Evolutionary conservation across 495 filamentous ascomycete species (phyloP), one percentile per base, ranked within the genome.

Genomic region (Aspergillus olivimuriae): DNA sequence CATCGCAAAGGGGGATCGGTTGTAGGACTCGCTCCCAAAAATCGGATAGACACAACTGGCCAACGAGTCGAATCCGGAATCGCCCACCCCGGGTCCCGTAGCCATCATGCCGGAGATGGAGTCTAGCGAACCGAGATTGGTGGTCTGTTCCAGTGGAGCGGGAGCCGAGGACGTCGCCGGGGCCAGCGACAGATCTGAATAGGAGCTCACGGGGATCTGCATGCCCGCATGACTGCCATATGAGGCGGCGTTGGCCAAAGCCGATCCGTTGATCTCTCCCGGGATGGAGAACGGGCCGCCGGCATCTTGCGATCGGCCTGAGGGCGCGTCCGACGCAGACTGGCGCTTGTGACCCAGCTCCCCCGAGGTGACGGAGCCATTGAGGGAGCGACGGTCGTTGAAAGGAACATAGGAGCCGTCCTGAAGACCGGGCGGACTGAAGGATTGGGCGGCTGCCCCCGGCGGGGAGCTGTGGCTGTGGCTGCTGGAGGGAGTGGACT

Each of bases 1-100:
- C 69, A 95, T 87, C 14, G 83, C 82, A 53, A 85, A 89, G 9
- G 92, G 90, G 4, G 90, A 95, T 37, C 89, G 82, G 48, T 83
- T 87, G 47, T 88, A 72, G 11, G 78, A 81, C 43, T 95, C 88
- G 23, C 75, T 80, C 11, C 86, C 87, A 62, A 94, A 95, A 19
- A 94, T 80, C 6, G 90, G 87, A 53, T 92, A 82, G 8, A 83
- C 80, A 54, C 80, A 84, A 24, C 76, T 74, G 35, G 77, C 72
- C 65, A 82, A 78, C 37, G 81, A 75, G 46, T 88, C 86, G 31
- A 89, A 69, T 17, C 61, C 50, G 12, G 62, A 42, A 28, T 66
- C 67, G 8, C 58, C 58, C 10, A 62, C 58, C n/a, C 58, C 62
- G 6, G 68, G 61, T n/a, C 57, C 62, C 19, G 60, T 48, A 20